Percentiles rank a stretch among this genome's conserved stretches.
Evolutionary conservation across 1,284 basidiomycete species (phyloP).

Genomic region (Entoloma clypeatum): DNA sequence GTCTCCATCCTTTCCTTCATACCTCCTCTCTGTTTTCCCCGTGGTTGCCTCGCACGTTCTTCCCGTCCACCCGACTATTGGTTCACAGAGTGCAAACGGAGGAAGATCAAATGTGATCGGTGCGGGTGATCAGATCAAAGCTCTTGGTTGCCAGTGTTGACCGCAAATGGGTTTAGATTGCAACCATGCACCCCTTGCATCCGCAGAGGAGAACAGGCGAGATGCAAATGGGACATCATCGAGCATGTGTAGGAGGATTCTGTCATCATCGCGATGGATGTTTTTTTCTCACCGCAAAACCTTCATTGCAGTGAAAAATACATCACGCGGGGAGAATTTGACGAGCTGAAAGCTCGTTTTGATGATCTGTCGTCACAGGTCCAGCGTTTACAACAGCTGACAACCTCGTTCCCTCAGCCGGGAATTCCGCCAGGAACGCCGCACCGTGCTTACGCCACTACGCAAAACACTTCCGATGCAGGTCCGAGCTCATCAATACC

Average conservation of each 20-base stretch:
- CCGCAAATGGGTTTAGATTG: constrained; percentile 26
- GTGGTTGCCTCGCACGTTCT: constrained; percentile 23
- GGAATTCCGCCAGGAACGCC: constrained; percentile 22
- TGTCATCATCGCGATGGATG: constrained; percentile 3
- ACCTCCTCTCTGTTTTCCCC: constrained; percentile 14
- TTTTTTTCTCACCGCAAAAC: not conserved
- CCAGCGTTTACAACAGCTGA: constrained; percentile 29
- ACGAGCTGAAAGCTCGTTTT: constrained; percentile 43
- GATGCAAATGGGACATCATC: constrained; percentile 48
- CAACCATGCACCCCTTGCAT: constrained; percentile 47
- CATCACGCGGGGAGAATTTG: constrained; percentile 43
- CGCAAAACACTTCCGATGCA: too few relatives aligned
- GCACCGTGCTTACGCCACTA: too few relatives aligned
- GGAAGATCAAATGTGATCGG: constrained; percentile 52
- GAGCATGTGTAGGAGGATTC: constrained; percentile 40
- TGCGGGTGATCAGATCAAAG: constrained; percentile 20
- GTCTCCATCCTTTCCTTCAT: constrained; percentile 11
- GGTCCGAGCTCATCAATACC: too few relatives aligned
- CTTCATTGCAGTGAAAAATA: constrained; percentile 39
- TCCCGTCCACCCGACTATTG: constrained; percentile 6
- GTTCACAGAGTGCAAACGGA: constrained; percentile 43
- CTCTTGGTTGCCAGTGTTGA: constrained; percentile 17
- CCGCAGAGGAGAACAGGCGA: constrained; percentile 44
- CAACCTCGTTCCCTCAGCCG: constrained; percentile 28
- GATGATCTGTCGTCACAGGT: constrained; percentile 39